Base-by-base conservation (phyloP, 2,329 filamentous ascomycete species). In the Microsporum audouinii region DNA sequence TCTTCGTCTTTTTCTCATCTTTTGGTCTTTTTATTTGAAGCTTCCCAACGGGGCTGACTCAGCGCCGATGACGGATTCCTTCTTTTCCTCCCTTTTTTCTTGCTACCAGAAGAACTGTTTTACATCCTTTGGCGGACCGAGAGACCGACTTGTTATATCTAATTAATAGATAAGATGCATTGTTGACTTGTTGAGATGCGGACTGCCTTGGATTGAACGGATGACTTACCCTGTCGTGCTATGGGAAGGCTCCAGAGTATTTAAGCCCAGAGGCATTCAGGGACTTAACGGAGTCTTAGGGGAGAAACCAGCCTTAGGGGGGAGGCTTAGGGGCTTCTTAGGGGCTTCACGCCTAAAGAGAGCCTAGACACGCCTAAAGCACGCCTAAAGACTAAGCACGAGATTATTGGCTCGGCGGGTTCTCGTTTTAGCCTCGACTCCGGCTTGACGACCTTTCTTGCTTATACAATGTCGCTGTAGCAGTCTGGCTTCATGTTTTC, bases 1-100 rank as follows among this genome's bases (percentile, higher is more conserved):
- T 49, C 14, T 14, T n/a, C 31, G 29, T n/a, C 49, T 55, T 55
- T 34, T 55, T 17, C 14, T 36, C 10, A 6, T 14, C 23, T 47
- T 29, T 23, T 47, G 23, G 17, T 27, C 23, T 47, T 47, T 47
- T 47, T 47, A 47, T 56, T 56, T 49, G n/a, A 43, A 61, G 41
- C 61, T 62, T 45, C 57, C 36, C 17, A 53, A 47, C 17, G 14
- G 12, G 41, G 43, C 39, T 62, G 62, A 63, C 33, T 62, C 60
- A 62, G 62, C 57, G 23, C 34, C 12, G 39, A 55, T 38, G 34
- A 55, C 51, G 51, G 51, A 55, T 36, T 4, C 6, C 14, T 23
- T 23, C 17, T 23, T 23, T 23, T 23, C 17, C 17, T 23, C 17
- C 17, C 1, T 23, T 23, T 23, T 23, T 23, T 23, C 17, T 23